Base-by-base conservation (phyloP, 805 yeast species). In the Schwanniomyces vanrijiae region DNA sequence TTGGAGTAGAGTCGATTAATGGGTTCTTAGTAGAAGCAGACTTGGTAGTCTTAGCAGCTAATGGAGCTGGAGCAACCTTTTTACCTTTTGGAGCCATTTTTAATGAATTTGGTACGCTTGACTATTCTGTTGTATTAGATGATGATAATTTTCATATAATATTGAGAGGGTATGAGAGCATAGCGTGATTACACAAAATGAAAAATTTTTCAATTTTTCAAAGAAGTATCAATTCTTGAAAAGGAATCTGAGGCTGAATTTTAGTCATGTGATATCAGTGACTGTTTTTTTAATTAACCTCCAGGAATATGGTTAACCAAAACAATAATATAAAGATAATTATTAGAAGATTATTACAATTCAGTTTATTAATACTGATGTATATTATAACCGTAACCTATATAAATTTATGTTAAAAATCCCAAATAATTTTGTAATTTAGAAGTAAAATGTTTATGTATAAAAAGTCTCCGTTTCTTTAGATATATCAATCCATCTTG, bases 61-160 rank as follows among this genome's bases (percentile, higher is more conserved):
- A 86, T 77, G 99, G 99, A 75, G 97, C 92, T 82, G 97, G 96
- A 68, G 97, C 97, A 68, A 90, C 96, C 84, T 89, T 90, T 81
- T 82, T 84, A 56, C 73, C 73, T 58, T 65, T 66, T 60, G 75
- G 73, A 58, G 75, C 73, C 73, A 69, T 68, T 38, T 52, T 66
- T 42, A 22, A 16, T 38, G 28, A n/a, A 24, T 22, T 38, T 38
- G 41, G 41, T 22, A 22, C 29, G 41, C 19, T 38, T 38, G 20
- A 20, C 39, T 37, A 14, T 37, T 20, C 20, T n/a, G 19, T 37
- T 37, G 22, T 20, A 21, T 19, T 20, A 5, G 39, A 37, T 19
- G 39, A 37, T 31, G 35, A 31, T 31, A 31, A 14, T 31, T 31
- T 31, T 31, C 35, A 31, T 16, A 31, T 18, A 31, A 6, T 31